Base-by-base conservation (phyloP, 2,329 filamentous ascomycete species). In the Arthrobotrys entomopaga region DNA sequence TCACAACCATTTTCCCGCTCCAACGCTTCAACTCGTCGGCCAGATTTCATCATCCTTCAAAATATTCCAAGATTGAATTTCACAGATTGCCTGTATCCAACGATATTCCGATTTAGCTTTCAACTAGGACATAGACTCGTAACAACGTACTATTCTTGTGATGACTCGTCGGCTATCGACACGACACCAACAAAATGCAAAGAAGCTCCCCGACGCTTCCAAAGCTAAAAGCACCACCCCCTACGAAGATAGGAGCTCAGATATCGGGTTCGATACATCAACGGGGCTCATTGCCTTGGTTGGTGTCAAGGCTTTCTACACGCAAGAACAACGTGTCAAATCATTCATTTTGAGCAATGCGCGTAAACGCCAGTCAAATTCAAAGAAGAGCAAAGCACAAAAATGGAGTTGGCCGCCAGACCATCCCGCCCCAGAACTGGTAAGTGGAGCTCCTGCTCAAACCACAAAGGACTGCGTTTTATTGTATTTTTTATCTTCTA, bases 81-180 rank as follows among this genome's bases (percentile, higher is more conserved):
- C 29, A 34, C 5, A 34, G 29, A 34, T 34, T 26, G 3, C 7
- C 7, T 34, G 10, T 5, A 5, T 34, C 7, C 24, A 7, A 26
- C 29, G 29, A 7, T 34, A 34, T 34, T 34, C 16, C 15, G 42
- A 46, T 15, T 46, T 50, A 19, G 5, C 10, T 22, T 13, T 16
- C 16, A 5, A 5, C 42, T n/a, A 19, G 13, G 13, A 6, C 46
- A 11, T 16, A 50, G n/a, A 50, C 24, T 19, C 50, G 50, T 13
- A n/a, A 26, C 43, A 5, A 26, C 24, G 10, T 15, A 22, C 38
- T 46, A 8, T 42, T 53, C 26, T 5, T 4, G 20, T 26, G 24
- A 73, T 73, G 69, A 73, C 56, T 66, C 69, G 69, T 8, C 64
- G 69, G 20, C 69, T 66, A 15, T 73, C 69, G 19, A 63, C 69